phyloP scores from a whole-genome alignment of 1,139 yeast species.

The Debaryomyces psychrophilus region DNA sequence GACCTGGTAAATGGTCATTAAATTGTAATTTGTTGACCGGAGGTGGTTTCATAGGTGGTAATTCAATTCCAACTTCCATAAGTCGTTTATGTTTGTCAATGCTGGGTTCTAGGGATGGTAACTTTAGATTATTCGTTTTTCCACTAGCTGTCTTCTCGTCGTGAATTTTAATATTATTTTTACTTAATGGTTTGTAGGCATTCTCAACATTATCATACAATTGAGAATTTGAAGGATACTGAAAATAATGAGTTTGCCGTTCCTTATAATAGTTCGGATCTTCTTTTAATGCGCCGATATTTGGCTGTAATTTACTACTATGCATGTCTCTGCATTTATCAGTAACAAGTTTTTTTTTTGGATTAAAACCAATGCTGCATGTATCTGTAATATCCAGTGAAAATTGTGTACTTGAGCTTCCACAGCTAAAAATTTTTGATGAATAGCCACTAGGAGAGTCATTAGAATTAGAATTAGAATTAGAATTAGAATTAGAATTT shows the following conservation, averaged over 20 bases:
- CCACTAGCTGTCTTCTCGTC: conserved; percentile 7
- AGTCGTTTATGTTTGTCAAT: conserved; percentile 9
- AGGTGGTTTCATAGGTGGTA: conserved; percentile 20
- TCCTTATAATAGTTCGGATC: conserved; percentile 4
- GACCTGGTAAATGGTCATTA: conserved; percentile 5
- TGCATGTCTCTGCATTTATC: conserved; percentile 1
- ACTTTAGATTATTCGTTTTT: conserved; percentile 12
- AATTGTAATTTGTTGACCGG: background rate
- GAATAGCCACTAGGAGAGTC: conserved; percentile 11
- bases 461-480: conserved; percentile 1
- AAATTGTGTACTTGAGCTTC: conserved; percentile 13
- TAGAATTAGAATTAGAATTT: conserved; percentile 3
- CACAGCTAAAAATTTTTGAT: conserved; percentile 13
- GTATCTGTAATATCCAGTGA: conserved; percentile 17
- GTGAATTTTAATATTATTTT: conserved; percentile 18
- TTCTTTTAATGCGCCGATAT: conserved; percentile 8
- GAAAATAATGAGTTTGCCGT: conserved; percentile 24
- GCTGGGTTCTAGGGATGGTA: conserved; percentile 24
- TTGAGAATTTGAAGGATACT: conserved; percentile 29
- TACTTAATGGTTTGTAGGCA: conserved; percentile 13
- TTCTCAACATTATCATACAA: conserved; percentile 17
- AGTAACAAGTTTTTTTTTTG: conserved; percentile 8
- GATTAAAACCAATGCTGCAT: conserved; percentile 10
- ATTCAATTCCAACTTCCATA: conserved; percentile 14
- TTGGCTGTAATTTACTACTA: conserved; percentile 22